These are phyloP conservation scores for Fusarium pininemorale DNA, from an alignment of 2,329 filamentous ascomycete species.

Conservation along the genomic window DNA sequence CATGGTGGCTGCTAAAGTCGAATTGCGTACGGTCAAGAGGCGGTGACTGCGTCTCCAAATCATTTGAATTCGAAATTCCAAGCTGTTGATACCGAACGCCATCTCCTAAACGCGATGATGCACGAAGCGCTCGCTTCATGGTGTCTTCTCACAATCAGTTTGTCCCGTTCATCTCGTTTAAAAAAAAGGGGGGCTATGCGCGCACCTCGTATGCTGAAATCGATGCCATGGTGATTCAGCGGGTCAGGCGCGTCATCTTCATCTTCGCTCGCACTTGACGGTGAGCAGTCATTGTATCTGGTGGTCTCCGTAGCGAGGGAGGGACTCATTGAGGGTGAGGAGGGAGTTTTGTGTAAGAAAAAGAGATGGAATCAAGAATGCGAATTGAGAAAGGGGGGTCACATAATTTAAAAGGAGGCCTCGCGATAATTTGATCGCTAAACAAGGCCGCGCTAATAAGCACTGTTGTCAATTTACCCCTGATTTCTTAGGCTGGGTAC, in stretches of 20 bases:
- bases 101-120: slow-evolving; percentile 35
- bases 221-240: slow-evolving; percentile 23
- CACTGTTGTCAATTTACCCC: slow-evolving; percentile 27
- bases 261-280: slow-evolving; percentile 33
- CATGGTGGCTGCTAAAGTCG: slow-evolving; percentile 10
- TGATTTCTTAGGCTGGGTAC: slow-evolving; percentile 17
- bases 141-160: slow-evolving; percentile 31
- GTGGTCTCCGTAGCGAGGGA: slow-evolving; percentile 28
- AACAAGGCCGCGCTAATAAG: neutral
- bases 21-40: slow-evolving; percentile 23
- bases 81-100: slow-evolving; percentile 38
- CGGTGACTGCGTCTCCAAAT: slow-evolving; percentile 37
- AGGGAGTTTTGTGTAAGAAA: neutral
- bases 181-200: neutral
- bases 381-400: slow-evolving; percentile 9
- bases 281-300: slow-evolving; percentile 36
- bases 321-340: slow-evolving; percentile 28
- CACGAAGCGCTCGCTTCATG: slow-evolving; percentile 35
- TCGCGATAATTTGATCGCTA: neutral
- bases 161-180: neutral
- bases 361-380: neutral
- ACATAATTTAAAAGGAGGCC: neutral
- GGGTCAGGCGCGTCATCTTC: slow-evolving; percentile 31
- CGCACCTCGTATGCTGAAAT: slow-evolving; percentile 32
- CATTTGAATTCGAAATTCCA: slow-evolving; percentile 24